These are phyloP conservation scores for Thielaviopsis euricoi DNA, from an alignment of 2,329 filamentous ascomycete species.

Conservation along the genomic window DNA sequence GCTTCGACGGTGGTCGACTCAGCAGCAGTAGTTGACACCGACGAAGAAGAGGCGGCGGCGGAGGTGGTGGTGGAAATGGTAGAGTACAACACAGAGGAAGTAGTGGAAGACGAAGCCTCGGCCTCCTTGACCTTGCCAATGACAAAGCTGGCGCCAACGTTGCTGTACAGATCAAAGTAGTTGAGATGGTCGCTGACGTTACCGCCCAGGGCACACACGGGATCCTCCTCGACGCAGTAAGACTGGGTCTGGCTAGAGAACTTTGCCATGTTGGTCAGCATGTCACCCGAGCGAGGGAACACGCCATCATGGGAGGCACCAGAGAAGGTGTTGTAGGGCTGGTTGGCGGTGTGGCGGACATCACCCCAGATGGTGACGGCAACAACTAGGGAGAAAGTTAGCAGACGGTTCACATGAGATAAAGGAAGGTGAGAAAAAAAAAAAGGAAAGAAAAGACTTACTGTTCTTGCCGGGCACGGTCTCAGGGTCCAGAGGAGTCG, in stretches of 20 bases:
- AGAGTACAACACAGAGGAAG: neutral
- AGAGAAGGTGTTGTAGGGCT: slow-evolving; percentile 20
- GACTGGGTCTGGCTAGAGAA: slow-evolving; percentile 17
- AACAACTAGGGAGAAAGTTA: slow-evolving; percentile 15
- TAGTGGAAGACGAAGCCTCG: neutral
- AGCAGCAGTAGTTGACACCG: too few relatives aligned
- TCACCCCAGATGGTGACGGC: slow-evolving; percentile 22
- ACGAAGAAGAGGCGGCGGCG: neutral
- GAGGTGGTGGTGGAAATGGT: too few relatives aligned
- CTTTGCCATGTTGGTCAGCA: slow-evolving; percentile 17
- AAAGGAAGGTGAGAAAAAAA: neutral
- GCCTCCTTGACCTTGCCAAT: neutral
- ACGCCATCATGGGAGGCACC: slow-evolving; percentile 16
- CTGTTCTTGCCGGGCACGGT: slow-evolving; percentile 19
- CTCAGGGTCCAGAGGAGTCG: slow-evolving; percentile 14
- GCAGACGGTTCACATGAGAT: neutral
- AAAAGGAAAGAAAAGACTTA: slow-evolving; percentile 14
- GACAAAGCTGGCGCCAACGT: neutral
- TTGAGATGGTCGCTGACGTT: slow-evolving; percentile 10
- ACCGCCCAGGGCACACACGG: slow-evolving; percentile 22
- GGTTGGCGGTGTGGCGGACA: slow-evolving; percentile 19
- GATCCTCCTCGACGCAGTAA: slow-evolving; percentile 23
- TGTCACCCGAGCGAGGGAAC: slow-evolving; percentile 18
- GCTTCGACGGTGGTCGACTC: too few relatives aligned
- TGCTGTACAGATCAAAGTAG: slow-evolving; percentile 11